Base-by-base conservation (phyloP, 2,329 filamentous ascomycete species). In the Coniochaeta pulveracea region DNA sequence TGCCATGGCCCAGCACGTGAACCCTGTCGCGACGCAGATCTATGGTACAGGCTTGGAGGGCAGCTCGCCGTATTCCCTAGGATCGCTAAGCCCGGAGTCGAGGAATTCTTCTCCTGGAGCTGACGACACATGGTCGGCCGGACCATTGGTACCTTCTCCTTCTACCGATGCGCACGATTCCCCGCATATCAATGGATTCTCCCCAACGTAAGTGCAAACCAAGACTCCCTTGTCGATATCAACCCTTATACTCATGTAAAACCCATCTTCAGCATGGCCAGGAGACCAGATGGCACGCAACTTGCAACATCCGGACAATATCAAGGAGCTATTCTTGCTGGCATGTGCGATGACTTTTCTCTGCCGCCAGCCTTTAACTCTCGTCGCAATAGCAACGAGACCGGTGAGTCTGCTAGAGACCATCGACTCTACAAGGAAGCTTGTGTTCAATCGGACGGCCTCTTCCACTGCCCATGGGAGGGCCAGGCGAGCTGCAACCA, bases 381-480 rank as follows among this genome's bases (percentile, higher is more conserved):
- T 30, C 65, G 65, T 44, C 66, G 66, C 38, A 54, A 61, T 38
- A 63, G 58, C 50, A 62, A 55, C 37, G 69, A 74, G 27, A n/a
- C n/a, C n/a, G 64, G 64, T 48, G 69, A 74, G 54, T 66, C 66
- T 42, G 74, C 73, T 19, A 58, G 75, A 49, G 72, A 77, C 52
- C 78, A 88, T 53, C 69, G 66, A 14, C 63, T 85, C 10, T 89
- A 88, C 64, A 78, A 79, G 53, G 75, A 74, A 45, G 72, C 68
- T 35, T 60, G 61, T 29, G 72, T 78, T 8, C 57, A 69, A 25
- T 55, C 67, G 21, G 85, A 94, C 58, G 86, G 85, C 51, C 73
- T 93, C 38, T 96, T 91, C 63, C 85, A 93, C 63, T 96, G 89
- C 68, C 89, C 89, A 5, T 91, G 81, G 68, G 77, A 81, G 55